Evolutionary conservation across 2,329 filamentous ascomycete genomes (phyloP), one percentile per base, ranked within the genome.

Genomic region (Sarocladiaceae sp.): DNA sequence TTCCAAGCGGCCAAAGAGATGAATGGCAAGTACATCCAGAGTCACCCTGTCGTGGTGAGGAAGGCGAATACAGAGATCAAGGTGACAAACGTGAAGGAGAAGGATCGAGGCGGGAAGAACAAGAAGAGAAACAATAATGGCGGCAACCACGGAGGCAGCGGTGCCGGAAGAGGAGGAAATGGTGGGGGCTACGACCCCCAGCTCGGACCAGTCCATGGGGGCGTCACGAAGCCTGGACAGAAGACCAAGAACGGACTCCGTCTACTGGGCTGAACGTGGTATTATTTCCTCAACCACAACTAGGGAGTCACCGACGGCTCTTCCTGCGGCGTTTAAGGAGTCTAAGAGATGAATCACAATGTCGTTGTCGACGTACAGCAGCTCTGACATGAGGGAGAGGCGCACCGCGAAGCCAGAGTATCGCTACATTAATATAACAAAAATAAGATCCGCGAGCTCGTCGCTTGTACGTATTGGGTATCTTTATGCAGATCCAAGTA

Each of bases 1-100:
- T 97, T 98, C 72, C 81, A 88, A 57, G 91, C 93, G 2, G 91
- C 89, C 56, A 89, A 93, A 68, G 91, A 97, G 69, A 97, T 97
- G 93, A 87, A 96, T 58, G 90, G 90, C 55, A 97, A 98, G 69
- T 98, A 98, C 66, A 97, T 98, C 60, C 91, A 95, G 57, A 96
- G 89, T 62, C 93, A 97, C 64, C 93, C 93, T 0, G 87, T 96
- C 21, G 72, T 87, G 20, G 78, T 97, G 53, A 83, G 86, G 63
- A 87, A 93, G 62, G 88, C 87, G 52, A 95, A 84, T 53, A 95
- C 91, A 5, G 90, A 97, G 63, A 88, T 98, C 63, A 88, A 87
- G 60, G 80, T 88, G 4, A 74, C 82, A 11, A 75, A 74, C n/a
- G 75, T 79, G 53, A 81, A 79, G 57, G 83, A 85, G 33, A 78